Evolutionary conservation across 768 basidiomycete genomes (phyloP), one percentile per base, ranked within the genome.

Genomic region (Auriscalpium vulgare): DNA sequence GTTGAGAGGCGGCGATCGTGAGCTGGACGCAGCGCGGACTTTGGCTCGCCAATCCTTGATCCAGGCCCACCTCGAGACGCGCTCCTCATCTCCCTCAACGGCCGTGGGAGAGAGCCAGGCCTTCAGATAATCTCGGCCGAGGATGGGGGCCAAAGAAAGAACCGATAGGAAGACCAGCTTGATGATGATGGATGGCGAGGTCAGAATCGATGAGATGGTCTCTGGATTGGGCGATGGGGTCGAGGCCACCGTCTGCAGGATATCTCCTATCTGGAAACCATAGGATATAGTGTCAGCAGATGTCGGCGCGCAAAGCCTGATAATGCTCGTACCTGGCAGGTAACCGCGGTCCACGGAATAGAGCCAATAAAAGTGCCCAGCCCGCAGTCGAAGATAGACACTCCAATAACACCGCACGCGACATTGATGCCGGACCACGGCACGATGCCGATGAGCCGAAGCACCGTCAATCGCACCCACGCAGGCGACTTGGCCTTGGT

Each of bases 361-460:
- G 82, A 80, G 2, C 91, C 91, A 54, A 93, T 90, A 72, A 93
- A 91, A 7, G 85, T 78, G 38, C 89, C 91, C 50, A 92, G 72
- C 66, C 85, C 75, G 65, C 90, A 92, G 67, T 92, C 88, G 55
- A 73, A 66, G 50, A 90, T 65, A 8, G 83, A 73, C 14, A 97
- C 91, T 37, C 88, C 87, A 63, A 88, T 90, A 29, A 95, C 91
- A 51, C 94, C 94, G 70, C 88, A 95, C 47, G 94, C 94, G 56
- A 97, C 88, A 69, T 97, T 97, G 76, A 97, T 92, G 57, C 91
- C 93, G 56, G 90, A 91, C 95, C 95, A 97, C 6, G 95, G 95
- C 4, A 97, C 91, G 54, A 97, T 83, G 17, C 95, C 95, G 64
- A 95, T 82, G 56, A 95, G 83, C 50, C 95, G 83, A 59, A 97